phyloP scores from a whole-genome alignment of 768 basidiomycete genomes.

The Phaffia tasmanica region DNA sequence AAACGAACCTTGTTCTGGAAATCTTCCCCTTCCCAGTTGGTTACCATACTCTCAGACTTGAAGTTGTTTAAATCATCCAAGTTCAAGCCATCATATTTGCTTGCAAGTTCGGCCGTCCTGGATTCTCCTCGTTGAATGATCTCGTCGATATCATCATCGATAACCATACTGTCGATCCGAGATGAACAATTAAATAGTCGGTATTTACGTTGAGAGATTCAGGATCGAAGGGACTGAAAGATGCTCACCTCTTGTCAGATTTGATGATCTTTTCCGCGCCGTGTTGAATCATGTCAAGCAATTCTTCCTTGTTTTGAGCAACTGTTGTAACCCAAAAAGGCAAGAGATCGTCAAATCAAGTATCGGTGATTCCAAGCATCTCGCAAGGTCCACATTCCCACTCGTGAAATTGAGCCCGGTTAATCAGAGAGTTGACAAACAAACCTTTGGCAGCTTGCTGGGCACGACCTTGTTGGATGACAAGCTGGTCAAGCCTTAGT shows the following conservation, averaged over 20 bases:
- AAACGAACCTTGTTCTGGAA: conserved; percentile 59
- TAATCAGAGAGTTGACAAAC: conserved; percentile 25
- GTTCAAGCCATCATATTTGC: conserved; percentile 83
- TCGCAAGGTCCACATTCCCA: background rate
- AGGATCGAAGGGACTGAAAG: background rate
- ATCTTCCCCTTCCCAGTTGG: conserved; percentile 94
- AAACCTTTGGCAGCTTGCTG: conserved; percentile 58
- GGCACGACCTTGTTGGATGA: conserved; percentile 88
- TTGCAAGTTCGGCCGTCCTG: conserved; percentile 73
- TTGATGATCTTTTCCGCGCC: conserved; percentile 96
- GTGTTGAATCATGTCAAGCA: conserved; percentile 95
- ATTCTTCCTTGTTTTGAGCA: conserved; percentile 78
- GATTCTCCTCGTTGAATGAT: conserved; percentile 88
- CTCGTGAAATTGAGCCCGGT: background rate
- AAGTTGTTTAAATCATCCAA: conserved; percentile 94
- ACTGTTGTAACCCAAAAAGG: conserved; percentile 42
- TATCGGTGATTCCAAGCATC: background rate
- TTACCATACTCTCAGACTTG: conserved; percentile 81
- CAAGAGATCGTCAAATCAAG: background rate
- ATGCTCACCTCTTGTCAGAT: conserved; percentile 54
- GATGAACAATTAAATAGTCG: background rate
- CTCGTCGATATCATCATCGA: conserved; percentile 84
- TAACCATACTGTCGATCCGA: conserved; percentile 46
- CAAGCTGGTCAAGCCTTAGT: conserved; percentile 83
- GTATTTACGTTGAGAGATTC: background rate